Percentiles rank a stretch among this genome's conserved stretches.
These are phyloP conservation scores for Debaryomyces sp. DNA, from an alignment of 1,139 yeast genomes.

Conservation along the genomic window DNA sequence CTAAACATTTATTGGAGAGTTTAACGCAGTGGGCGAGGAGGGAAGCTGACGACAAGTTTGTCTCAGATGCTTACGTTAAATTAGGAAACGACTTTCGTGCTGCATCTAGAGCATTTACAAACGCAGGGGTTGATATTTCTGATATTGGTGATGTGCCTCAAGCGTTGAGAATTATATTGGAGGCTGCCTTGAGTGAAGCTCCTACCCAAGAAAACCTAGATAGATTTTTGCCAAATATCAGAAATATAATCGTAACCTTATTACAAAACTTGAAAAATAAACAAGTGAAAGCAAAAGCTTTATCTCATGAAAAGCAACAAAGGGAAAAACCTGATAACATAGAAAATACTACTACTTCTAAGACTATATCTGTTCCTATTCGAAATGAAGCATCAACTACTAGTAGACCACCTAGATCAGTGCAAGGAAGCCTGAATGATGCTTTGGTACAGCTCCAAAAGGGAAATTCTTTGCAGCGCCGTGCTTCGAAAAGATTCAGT, in stretches of 20 bases:
- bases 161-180: constrained; percentile 67
- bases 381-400: not conserved
- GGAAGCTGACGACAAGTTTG: constrained; percentile 77
- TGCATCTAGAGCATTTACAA: constrained; percentile 60
- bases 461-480: constrained; percentile 78
- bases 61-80: constrained; percentile 88
- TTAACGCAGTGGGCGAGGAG: constrained; percentile 90
- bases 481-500: constrained; percentile 90
- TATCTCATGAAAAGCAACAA: constrained; percentile 28
- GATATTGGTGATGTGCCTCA: constrained; percentile 48
- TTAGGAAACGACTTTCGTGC: constrained; percentile 93
- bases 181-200: constrained; percentile 82
- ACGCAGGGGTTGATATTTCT: constrained; percentile 44
- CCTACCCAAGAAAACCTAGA: constrained; percentile 87
- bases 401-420: not conserved
- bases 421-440: constrained; percentile 29
- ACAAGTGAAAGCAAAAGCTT: constrained; percentile 56
- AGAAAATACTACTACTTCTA: not conserved
- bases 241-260: constrained; percentile 82
- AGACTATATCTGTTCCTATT: not conserved
- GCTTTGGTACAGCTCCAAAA: constrained; percentile 79
- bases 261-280: constrained; percentile 81
- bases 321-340: not conserved
- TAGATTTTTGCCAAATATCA: constrained; percentile 76
- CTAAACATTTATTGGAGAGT: constrained; percentile 82